These are phyloP conservation scores for Pleurotus salmoneostramineus DNA, from an alignment of 768 basidiomycete species.

Conservation along the genomic window DNA sequence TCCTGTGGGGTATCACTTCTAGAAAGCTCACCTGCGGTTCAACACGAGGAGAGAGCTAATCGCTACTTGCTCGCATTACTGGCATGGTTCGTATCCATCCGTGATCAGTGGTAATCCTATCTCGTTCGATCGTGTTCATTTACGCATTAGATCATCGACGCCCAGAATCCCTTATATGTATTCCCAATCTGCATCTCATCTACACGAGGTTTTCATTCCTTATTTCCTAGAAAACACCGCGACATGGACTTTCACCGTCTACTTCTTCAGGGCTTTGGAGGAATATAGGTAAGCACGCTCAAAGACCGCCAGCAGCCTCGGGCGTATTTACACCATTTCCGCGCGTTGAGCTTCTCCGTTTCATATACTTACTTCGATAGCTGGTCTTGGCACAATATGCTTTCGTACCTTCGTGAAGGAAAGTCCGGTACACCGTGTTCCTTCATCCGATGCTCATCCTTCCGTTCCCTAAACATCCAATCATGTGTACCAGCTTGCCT, in stretches of 20 bases:
- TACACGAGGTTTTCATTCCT: slow-evolving; percentile 3
- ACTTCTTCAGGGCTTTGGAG: not conserved
- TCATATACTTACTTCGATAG: too few relatives aligned
- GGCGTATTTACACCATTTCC: too few relatives aligned
- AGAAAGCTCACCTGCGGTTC: not conserved
- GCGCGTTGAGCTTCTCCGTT: too few relatives aligned
- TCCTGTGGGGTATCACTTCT: not conserved
- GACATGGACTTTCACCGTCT: not conserved
- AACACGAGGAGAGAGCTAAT: not conserved
- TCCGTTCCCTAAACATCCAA: too few relatives aligned
- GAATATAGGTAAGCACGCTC: too few relatives aligned
- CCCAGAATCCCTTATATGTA: not conserved
- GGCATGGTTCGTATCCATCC: not conserved
- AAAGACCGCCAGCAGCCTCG: too few relatives aligned
- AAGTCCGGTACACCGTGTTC: too few relatives aligned
- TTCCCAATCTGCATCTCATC: not conserved
- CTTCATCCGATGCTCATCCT: too few relatives aligned
- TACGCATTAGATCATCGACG: slow-evolving; percentile 4
- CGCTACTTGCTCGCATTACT: not conserved
- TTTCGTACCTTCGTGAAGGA: too few relatives aligned
- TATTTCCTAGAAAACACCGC: not conserved
- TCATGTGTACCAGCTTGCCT: too few relatives aligned
- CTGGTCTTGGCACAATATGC: too few relatives aligned
- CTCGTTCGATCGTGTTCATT: slow-evolving; percentile 5
- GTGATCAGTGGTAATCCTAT: slow-evolving; percentile 1